phyloP scores from a whole-genome alignment of 2,329 filamentous ascomycete genomes.

The Pochonia chlamydosporia region DNA sequence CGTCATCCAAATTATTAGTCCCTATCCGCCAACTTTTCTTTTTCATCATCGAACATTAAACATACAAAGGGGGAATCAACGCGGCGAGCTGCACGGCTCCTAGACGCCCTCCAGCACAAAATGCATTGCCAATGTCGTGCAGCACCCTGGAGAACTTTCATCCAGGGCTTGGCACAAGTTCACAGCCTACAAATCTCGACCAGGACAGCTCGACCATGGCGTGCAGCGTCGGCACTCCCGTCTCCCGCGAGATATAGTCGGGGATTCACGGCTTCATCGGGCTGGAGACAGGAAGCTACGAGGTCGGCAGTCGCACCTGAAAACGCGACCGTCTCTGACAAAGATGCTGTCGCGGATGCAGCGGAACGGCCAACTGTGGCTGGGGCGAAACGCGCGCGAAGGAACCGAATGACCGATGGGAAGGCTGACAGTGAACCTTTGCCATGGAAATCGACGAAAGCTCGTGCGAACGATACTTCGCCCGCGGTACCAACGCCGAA shows the following conservation, averaged over 20 bases:
- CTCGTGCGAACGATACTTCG: neutral
- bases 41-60: neutral
- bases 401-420: neutral
- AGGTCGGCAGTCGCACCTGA: neutral
- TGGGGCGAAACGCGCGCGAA: neutral
- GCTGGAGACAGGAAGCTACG: neutral
- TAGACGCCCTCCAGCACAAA: neutral
- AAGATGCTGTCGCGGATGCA: neutral
- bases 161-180: constrained; percentile 38
- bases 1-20: neutral
- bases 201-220: neutral
- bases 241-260: constrained; percentile 6
- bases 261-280: constrained; percentile 16
- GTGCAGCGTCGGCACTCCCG: neutral
- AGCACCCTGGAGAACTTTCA: constrained; percentile 40
- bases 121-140: constrained; percentile 46
- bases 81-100: neutral
- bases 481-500: neutral
- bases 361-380: neutral
- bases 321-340: neutral
- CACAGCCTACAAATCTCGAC: constrained; percentile 23
- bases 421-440: neutral
- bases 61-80: neutral
- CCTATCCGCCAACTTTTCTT: neutral
- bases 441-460: neutral